Evolutionary conservation across 2,329 filamentous ascomycete genomes (phyloP).

Genomic region (Knoxdaviesia proteae): DNA sequence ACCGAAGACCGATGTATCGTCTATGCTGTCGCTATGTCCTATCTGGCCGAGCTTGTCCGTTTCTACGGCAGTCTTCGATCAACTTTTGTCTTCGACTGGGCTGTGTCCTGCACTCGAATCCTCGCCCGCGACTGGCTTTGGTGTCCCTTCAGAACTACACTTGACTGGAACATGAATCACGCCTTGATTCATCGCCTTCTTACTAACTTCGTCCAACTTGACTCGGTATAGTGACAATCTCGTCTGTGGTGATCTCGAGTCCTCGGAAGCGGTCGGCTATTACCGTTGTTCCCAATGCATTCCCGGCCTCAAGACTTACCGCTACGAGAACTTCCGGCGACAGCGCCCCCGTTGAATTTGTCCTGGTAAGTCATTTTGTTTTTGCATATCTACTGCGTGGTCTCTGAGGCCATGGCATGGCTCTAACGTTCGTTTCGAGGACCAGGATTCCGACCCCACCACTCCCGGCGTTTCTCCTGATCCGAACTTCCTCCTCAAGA

Average conservation of each 20-base stretch:
- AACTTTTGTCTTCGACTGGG: no score
- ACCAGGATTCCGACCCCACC: constrained; percentile 54
- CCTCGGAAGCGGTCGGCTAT: constrained; percentile 57
- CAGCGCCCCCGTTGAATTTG: constrained; percentile 61
- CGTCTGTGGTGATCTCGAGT: constrained; percentile 64
- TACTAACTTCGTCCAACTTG: no score
- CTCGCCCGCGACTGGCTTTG: no score
- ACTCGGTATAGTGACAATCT: constrained; percentile 51
- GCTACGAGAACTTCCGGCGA: constrained; percentile 57
- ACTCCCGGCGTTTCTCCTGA: constrained; percentile 26
- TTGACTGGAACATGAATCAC: no score
- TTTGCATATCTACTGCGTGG: neutral
- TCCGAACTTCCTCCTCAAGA: constrained; percentile 56
- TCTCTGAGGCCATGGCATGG: neutral
- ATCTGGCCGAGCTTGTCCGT: constrained; percentile 6
- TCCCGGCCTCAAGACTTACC: constrained; percentile 59
- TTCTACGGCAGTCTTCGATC: neutral
- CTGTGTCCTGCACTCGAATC: no score
- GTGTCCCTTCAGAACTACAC: no score
- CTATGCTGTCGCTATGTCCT: neutral
- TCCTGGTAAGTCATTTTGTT: constrained; percentile 49
- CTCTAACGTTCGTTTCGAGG: neutral
- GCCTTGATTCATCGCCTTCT: no score
- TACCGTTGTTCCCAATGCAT: constrained; percentile 66
- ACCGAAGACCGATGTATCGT: no score